A percentile compares a stretch with the other conserved stretches of the same genome.
phyloP scores from a whole-genome alignment of 2,329 filamentous ascomycete genomes.

The Pestalotiopsis sp. region DNA sequence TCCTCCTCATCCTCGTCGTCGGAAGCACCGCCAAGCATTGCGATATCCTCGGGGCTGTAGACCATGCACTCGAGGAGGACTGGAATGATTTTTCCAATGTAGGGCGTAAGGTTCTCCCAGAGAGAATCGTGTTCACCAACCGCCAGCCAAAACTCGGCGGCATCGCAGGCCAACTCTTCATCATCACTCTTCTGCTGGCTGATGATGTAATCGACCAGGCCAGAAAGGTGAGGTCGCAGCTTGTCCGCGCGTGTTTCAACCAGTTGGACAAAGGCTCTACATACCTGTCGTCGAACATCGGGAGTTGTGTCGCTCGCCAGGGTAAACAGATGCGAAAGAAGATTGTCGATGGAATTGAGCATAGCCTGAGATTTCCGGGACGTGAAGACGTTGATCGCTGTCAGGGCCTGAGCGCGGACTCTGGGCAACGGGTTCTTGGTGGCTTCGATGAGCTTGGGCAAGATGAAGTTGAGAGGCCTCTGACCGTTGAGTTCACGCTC shows the following conservation, averaged over 20 bases:
- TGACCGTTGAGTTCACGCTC: conserved; percentile 88
- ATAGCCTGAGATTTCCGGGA: conserved; percentile 82
- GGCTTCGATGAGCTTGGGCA: conserved; percentile 88
- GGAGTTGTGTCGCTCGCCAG: conserved; percentile 75
- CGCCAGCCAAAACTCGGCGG: conserved; percentile 96
- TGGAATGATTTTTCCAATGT: conserved; percentile 83
- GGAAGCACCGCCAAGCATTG: conserved; percentile 78
- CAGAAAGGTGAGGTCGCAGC: conserved; percentile 83
- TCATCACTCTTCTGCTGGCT: conserved; percentile 86
- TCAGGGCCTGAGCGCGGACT: conserved; percentile 78
- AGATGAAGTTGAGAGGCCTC: conserved; percentile 81
- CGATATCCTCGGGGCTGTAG: conserved; percentile 91
- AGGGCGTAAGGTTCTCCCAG: conserved; percentile 74
- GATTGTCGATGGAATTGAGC: conserved; percentile 75
- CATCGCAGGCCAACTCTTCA: conserved; percentile 88
- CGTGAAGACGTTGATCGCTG: conserved; percentile 89
- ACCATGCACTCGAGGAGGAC: conserved; percentile 94
- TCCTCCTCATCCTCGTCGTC: conserved; percentile 94
- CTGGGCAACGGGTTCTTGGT: conserved; percentile 75
- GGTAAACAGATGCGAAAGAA: conserved; percentile 81
- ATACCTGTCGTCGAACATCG: conserved; percentile 90
- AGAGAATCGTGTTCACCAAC: conserved; percentile 85
- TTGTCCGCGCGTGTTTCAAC: conserved; percentile 91
- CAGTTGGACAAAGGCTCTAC: conserved; percentile 87
- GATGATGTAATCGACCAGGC: conserved; percentile 91